Conservation (phyloP, 1,284 basidiomycete species). For the Cryptococcus sp. region DNA sequence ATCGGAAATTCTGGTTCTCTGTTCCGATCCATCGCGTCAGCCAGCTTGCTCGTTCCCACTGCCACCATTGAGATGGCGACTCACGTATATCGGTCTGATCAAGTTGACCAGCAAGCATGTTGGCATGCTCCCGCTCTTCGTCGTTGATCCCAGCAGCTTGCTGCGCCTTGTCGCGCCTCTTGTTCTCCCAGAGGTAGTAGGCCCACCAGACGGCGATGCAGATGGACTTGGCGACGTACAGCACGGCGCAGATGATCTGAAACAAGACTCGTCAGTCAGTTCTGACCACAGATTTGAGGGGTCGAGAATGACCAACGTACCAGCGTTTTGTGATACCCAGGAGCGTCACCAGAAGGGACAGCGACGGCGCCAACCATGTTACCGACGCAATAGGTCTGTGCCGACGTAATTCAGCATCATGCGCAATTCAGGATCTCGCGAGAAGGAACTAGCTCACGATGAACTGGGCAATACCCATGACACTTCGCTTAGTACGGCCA, state of each 20-base stretch:
- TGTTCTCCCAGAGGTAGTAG: conserved; percentile 29
- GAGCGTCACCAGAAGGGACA: conserved; percentile 25
- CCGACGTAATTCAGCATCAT: background rate
- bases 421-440: background rate
- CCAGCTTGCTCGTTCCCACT: background rate
- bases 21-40: background rate
- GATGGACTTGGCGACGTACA: conserved; percentile 16
- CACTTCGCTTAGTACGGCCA: conserved; percentile 36
- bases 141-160: conserved; percentile 20
- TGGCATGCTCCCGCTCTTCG: conserved; percentile 24
- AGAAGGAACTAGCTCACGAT: conserved; percentile 13
- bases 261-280: background rate
- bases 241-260: conserved; percentile 19
- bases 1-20: conserved; percentile 32
- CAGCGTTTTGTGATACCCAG: conserved; percentile 20
- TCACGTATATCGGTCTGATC: conserved; percentile 32
- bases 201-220: conserved; percentile 25
- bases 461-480: conserved; percentile 20
- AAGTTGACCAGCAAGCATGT: conserved; percentile 30
- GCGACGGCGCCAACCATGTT: conserved; percentile 32
- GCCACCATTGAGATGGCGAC: background rate
- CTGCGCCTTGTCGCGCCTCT: conserved; percentile 27
- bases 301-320: conserved; percentile 11
- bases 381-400: conserved; percentile 29
- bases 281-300: background rate